phyloP scores from a whole-genome alignment of 2,329 filamentous ascomycete species.

The Tympanopsis confertula region DNA sequence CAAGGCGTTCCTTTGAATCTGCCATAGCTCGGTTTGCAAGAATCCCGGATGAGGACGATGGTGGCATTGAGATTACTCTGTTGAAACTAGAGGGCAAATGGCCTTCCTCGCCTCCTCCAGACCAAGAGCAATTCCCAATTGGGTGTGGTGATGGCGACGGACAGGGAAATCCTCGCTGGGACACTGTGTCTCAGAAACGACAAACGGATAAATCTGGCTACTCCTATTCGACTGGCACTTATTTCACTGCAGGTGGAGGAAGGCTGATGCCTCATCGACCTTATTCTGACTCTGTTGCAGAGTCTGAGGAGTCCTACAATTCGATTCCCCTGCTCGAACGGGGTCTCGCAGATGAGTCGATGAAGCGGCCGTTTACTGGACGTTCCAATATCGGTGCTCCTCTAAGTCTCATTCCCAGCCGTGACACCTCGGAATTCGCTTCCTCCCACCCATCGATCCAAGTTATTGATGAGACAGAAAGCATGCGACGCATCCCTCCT shows the following conservation, averaged over 20 bases:
- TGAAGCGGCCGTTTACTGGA: slow-evolving; percentile 26
- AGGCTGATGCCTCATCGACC: not conserved
- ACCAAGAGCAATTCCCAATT: too few relatives aligned
- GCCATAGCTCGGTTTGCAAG: slow-evolving; percentile 46
- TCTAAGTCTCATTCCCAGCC: not conserved
- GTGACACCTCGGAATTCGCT: slow-evolving; percentile 9
- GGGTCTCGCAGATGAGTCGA: slow-evolving; percentile 31
- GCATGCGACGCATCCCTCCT: slow-evolving; percentile 30
- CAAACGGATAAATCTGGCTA: too few relatives aligned
- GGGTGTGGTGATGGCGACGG: too few relatives aligned
- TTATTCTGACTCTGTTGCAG: slow-evolving; percentile 7
- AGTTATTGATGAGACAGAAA: slow-evolving; percentile 35
- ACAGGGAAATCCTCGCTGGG: too few relatives aligned
- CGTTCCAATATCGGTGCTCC: too few relatives aligned
- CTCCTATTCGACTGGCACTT: too few relatives aligned
- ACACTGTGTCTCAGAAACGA: too few relatives aligned
- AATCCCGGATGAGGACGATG: slow-evolving; percentile 46
- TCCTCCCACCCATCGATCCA: slow-evolving; percentile 36
- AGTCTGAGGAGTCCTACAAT: slow-evolving; percentile 42
- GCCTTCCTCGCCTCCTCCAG: slow-evolving; percentile 18
- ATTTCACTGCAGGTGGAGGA: not conserved
- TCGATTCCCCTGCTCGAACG: slow-evolving; percentile 43
- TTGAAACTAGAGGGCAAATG: slow-evolving; percentile 52
- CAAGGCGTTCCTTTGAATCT: slow-evolving; percentile 41
- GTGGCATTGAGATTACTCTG: slow-evolving; percentile 49